Evolutionary conservation across 768 basidiomycete genomes (phyloP).

Genomic region (Lanmaoa rubissima): DNA sequence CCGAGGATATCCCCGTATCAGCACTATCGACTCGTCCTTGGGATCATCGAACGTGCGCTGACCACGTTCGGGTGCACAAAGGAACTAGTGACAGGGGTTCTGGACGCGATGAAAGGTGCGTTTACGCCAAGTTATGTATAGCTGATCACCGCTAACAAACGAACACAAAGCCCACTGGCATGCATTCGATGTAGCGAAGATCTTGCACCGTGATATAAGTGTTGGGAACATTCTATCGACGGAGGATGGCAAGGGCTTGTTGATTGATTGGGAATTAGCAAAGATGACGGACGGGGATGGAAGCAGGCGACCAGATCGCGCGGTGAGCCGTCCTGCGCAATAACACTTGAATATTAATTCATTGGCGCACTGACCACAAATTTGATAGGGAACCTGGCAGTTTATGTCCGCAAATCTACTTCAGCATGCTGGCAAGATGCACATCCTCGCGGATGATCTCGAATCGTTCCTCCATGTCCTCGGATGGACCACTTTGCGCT

Average conservation of each 20-base stretch:
- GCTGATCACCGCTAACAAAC: not conserved
- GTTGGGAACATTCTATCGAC: conserved; percentile 24
- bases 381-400: too few relatives aligned
- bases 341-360: too few relatives aligned
- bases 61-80: not conserved
- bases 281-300: not conserved
- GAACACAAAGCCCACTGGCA: conserved; percentile 25
- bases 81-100: not conserved
- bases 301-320: not conserved
- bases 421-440: too few relatives aligned
- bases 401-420: not conserved
- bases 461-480: too few relatives aligned
- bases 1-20: not conserved
- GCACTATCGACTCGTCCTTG: not conserved
- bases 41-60: not conserved
- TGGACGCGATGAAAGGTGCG: not conserved
- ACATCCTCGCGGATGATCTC: too few relatives aligned
- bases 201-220: conserved; percentile 33
- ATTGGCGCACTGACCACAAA: too few relatives aligned
- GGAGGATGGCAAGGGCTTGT: conserved; percentile 9
- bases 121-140: too few relatives aligned
- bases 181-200: conserved; percentile 11
- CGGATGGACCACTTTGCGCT: too few relatives aligned
- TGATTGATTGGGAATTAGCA: conserved; percentile 30
- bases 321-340: not conserved